Conservation (phyloP, 306 rosid genomes). For the Rosa multiflora region DNA sequence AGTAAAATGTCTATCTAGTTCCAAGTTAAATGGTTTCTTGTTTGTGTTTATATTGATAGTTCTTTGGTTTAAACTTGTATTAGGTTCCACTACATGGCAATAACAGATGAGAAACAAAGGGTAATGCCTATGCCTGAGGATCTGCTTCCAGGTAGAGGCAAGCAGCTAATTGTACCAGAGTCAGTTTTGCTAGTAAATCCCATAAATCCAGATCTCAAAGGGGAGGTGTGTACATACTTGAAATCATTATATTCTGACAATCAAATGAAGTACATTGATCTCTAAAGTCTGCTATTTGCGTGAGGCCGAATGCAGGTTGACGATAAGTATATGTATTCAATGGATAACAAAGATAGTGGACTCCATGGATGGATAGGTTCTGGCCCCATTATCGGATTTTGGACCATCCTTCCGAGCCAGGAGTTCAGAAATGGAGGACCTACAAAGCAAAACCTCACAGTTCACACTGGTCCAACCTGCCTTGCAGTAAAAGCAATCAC, state of each 20-base stretch:
- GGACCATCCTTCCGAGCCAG: slow-evolving; percentile 42
- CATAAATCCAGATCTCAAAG: slow-evolving; percentile 43
- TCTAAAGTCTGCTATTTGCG: background rate
- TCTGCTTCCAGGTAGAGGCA: slow-evolving; percentile 40
- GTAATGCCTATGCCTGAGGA: slow-evolving; percentile 54
- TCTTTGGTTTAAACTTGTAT: slow-evolving; percentile 6
- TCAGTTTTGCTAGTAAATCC: slow-evolving; percentile 47
- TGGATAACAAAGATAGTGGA: slow-evolving; percentile 49
- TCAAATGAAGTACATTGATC: background rate
- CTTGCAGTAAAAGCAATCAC: too few species aligned
- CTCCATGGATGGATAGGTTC: slow-evolving; percentile 51
- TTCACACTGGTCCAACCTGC: too few species aligned
- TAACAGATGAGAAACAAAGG: slow-evolving; percentile 51
- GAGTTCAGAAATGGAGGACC: slow-evolving; percentile 51
- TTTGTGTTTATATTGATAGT: slow-evolving; percentile 1
- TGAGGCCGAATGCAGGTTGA: slow-evolving; percentile 35
- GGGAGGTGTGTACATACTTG: slow-evolving; percentile 31
- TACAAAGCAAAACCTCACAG: slow-evolving; percentile 49
- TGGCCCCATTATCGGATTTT: slow-evolving; percentile 43
- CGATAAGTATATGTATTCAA: slow-evolving; percentile 43
- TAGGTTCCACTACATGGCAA: slow-evolving; percentile 49
- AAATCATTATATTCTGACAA: background rate
- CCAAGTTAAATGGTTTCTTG: slow-evolving; percentile 1
- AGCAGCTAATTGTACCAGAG: slow-evolving; percentile 46
- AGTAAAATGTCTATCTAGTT: too few species aligned